Base-by-base conservation (phyloP, 345 rosid species). In the Hevea brasiliensis region DNA sequence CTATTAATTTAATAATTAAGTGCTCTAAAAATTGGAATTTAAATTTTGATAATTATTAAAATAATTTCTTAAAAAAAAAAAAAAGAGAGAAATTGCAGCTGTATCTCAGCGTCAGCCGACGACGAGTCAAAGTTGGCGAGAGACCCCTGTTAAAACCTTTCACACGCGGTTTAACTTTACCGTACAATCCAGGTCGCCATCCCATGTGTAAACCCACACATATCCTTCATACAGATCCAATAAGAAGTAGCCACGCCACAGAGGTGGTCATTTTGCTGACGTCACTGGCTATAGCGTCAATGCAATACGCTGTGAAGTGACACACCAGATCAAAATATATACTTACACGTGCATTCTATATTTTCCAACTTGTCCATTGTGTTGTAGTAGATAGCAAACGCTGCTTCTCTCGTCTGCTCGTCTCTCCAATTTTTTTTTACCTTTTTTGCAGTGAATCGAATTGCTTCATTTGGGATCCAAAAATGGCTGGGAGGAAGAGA, bases 401-500 rank as follows among this genome's bases (percentile, higher is more conserved):
- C 45, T 62, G 2, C 20, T 55, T 32, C 54, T 37, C 69, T 32
- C 37, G 37, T 32, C 37, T n/a, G n/a, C n/a, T n/a, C n/a, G n/a
- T 41, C 69, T 58, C 69, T 63, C 24, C 2, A 14, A 17, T 37
- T 24, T 55, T 13, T 40, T 53, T 4, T 40, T 17, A n/a, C n/a
- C n/a, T 40, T 7, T 23, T 51, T 2, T 1, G 37, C 7, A 47
- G n/a, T 20, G 18, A 8, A 60, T 27, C 26, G 23, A 51, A 26
- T 61, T 24, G 58, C 54, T 67, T 51, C 18, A 21, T 37, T 60
- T 14, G 45, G 6, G 17, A 26, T 4, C 54, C 41, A 21, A 10
- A 37, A 67, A 86, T 86, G 87, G 82, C 75, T 61, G 82, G 81
- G 2, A 79, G 71, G 70, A 84, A 65, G 85, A 79, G 81, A 70